These are phyloP conservation scores for Ascochyta lentis DNA, from an alignment of 2,329 filamentous ascomycete genomes.

Conservation along the genomic window DNA sequence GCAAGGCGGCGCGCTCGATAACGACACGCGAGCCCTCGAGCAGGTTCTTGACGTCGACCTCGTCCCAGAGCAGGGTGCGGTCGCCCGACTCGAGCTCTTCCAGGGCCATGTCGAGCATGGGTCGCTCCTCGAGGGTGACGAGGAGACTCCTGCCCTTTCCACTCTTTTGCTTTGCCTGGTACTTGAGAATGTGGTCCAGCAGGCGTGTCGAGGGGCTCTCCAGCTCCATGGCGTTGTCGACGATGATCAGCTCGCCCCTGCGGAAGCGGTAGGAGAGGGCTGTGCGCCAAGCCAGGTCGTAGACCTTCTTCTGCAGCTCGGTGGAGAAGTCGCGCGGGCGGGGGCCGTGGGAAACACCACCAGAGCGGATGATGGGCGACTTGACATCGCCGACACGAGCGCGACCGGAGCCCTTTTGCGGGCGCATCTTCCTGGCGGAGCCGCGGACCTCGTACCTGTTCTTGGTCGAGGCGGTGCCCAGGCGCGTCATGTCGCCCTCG, in stretches of 20 bases:
- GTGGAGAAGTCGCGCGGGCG: slow-evolving; percentile 91
- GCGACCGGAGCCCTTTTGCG: slow-evolving; percentile 84
- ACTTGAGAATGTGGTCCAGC: slow-evolving; percentile 70
- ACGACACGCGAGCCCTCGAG: slow-evolving; percentile 84
- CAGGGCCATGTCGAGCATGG: slow-evolving; percentile 71
- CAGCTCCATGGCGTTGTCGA: slow-evolving; percentile 79
- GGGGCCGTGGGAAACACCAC: slow-evolving; percentile 89
- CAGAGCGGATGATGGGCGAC: slow-evolving; percentile 81
- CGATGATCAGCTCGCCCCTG: slow-evolving; percentile 83
- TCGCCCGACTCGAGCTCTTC: slow-evolving; percentile 71
- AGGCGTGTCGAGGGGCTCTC: slow-evolving; percentile 67
- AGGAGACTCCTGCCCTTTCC: slow-evolving; percentile 37
- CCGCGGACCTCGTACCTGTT: slow-evolving; percentile 79
- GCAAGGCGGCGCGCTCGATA: slow-evolving; percentile 81
- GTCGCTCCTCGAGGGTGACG: slow-evolving; percentile 38
- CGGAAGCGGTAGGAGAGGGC: slow-evolving; percentile 91
- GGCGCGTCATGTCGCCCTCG: slow-evolving; percentile 84
- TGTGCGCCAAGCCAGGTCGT: slow-evolving; percentile 94
- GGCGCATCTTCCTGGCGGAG: slow-evolving; percentile 79
- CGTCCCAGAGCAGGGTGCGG: slow-evolving; percentile 70
- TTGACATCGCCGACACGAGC: slow-evolving; percentile 83
- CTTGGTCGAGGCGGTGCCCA: slow-evolving; percentile 70
- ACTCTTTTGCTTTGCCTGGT: slow-evolving; percentile 63
- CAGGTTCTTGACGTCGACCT: slow-evolving; percentile 95
- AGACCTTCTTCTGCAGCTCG: slow-evolving; percentile 83